Conservation (phyloP, 2,329 filamentous ascomycete genomes). For the Cladosporium cucumerinum region DNA sequence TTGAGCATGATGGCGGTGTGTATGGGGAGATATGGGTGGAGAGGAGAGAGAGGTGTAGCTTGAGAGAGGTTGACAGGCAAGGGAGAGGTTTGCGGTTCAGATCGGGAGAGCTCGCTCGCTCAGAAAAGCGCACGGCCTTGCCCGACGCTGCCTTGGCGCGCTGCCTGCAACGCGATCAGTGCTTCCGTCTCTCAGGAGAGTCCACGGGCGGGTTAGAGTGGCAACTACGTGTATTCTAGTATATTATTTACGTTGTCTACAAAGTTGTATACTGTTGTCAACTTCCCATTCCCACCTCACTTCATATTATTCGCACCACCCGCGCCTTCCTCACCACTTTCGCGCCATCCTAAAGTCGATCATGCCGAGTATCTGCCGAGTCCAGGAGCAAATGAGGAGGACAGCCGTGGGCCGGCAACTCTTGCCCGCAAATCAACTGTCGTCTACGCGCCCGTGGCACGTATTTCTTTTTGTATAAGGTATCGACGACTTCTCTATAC, state of each 20-base stretch:
- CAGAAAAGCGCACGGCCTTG: background rate
- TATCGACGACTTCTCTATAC: background rate
- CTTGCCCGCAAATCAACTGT: slow-evolving; percentile 1
- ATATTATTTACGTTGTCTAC: background rate
- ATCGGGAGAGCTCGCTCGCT: slow-evolving; percentile 16
- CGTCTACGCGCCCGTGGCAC: background rate
- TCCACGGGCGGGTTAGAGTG: background rate
- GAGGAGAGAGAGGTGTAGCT: slow-evolving; percentile 18
- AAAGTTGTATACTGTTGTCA: background rate
- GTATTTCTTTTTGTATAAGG: background rate
- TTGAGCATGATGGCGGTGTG: slow-evolving; percentile 76
- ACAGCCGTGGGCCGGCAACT: background rate
- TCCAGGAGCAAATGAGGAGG: background rate
- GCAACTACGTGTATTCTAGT: background rate
- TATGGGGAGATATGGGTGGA: slow-evolving; percentile 31
- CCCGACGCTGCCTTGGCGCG: slow-evolving; percentile 2
- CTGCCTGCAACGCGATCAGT: background rate
- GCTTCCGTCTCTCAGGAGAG: background rate
- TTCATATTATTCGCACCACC: background rate
- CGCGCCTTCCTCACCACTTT: background rate
- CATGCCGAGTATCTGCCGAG: background rate
- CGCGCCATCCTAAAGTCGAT: background rate
- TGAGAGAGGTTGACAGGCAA: slow-evolving; percentile 19
- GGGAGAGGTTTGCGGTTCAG: slow-evolving; percentile 19
- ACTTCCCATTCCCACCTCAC: background rate